phyloP scores from a whole-genome alignment of 2,329 filamentous ascomycete genomes.

The Trichophyton rubrum region DNA sequence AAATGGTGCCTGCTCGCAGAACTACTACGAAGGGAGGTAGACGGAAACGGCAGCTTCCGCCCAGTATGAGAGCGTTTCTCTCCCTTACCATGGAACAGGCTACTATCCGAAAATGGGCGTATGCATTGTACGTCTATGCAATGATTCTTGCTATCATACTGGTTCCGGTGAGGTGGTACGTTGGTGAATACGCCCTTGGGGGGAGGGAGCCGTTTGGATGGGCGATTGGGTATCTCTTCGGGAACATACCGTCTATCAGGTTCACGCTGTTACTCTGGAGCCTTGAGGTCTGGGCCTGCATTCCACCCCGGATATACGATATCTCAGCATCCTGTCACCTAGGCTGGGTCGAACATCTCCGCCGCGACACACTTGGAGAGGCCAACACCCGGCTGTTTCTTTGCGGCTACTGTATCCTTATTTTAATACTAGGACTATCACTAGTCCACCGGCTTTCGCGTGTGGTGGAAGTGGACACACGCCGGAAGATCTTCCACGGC shows the following conservation, averaged over 20 bases:
- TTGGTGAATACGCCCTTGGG: constrained; percentile 53
- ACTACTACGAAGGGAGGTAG: constrained; percentile 49
- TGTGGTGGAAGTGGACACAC: constrained; percentile 82
- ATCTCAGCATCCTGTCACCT: constrained; percentile 33
- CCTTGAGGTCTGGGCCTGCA: constrained; percentile 61
- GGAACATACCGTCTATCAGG: constrained; percentile 60
- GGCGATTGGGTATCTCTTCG: constrained; percentile 81
- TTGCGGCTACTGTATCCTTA: constrained; percentile 56
- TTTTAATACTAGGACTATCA: constrained; percentile 59
- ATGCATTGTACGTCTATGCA: constrained; percentile 65
- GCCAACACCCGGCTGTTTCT: constrained; percentile 73
- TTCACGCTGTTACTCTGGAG: constrained; percentile 57
- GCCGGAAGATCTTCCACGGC: constrained; percentile 93
- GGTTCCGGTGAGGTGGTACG: constrained; percentile 56
- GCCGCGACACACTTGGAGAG: constrained; percentile 53
- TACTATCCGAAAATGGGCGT: constrained; percentile 63
- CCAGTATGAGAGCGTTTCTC: constrained; percentile 59
- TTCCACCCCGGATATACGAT: constrained; percentile 41
- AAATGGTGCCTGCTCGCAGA: constrained; percentile 15
- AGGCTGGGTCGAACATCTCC: constrained; percentile 54
- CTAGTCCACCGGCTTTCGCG: constrained; percentile 63
- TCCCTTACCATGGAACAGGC: constrained; percentile 71
- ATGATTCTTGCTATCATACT: constrained; percentile 56
- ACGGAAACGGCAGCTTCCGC: constrained; percentile 52
- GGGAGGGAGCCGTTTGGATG: constrained; percentile 78